Evolutionary conservation across 306 rosid genomes (phyloP).

Genomic region (Psophocarpus tetragonolobus): DNA sequence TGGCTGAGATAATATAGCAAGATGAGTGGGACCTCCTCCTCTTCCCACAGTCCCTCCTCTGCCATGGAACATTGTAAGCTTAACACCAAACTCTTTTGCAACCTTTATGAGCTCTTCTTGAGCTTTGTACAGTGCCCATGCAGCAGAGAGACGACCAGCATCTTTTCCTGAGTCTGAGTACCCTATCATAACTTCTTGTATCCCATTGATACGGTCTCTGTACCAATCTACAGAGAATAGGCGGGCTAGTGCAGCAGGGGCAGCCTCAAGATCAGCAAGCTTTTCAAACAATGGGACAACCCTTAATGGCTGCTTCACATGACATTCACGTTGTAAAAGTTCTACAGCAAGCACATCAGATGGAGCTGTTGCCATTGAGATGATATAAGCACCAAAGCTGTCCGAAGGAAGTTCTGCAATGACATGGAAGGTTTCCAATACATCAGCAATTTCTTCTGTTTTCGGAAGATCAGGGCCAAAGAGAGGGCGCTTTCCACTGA

Average conservation of each 20-base stretch:
- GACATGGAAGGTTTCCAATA: conserved; percentile 70
- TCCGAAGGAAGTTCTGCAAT: conserved; percentile 76
- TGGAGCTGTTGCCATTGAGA: conserved; percentile 84
- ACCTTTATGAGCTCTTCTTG: conserved; percentile 82
- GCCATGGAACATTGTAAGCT: conserved; percentile 91
- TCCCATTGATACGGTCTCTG: conserved; percentile 75
- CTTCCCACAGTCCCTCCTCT: conserved; percentile 93
- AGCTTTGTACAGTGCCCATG: conserved; percentile 84
- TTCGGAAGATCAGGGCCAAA: conserved; percentile 79
- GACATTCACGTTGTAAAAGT: conserved; percentile 82
- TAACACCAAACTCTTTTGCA: conserved; percentile 69
- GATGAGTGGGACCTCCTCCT: conserved; percentile 93
- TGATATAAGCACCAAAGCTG: conserved; percentile 81
- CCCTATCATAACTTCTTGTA: conserved; percentile 92
- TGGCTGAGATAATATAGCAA: conserved; percentile 88
- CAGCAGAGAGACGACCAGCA: conserved; percentile 87
- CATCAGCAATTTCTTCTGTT: conserved; percentile 79
- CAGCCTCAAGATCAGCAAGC: conserved; percentile 82
- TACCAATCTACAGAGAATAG: conserved; percentile 87
- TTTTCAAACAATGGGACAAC: conserved; percentile 86
- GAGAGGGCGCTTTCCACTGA: conserved; percentile 83
- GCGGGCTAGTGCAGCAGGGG: conserved; percentile 76
- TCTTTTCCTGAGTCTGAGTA: conserved; percentile 93
- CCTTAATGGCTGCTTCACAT: conserved; percentile 63
- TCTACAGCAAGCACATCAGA: conserved; percentile 88